Evolutionary conservation across 306 rosid species (phyloP).

Genomic region (Purshia tridentata): DNA sequence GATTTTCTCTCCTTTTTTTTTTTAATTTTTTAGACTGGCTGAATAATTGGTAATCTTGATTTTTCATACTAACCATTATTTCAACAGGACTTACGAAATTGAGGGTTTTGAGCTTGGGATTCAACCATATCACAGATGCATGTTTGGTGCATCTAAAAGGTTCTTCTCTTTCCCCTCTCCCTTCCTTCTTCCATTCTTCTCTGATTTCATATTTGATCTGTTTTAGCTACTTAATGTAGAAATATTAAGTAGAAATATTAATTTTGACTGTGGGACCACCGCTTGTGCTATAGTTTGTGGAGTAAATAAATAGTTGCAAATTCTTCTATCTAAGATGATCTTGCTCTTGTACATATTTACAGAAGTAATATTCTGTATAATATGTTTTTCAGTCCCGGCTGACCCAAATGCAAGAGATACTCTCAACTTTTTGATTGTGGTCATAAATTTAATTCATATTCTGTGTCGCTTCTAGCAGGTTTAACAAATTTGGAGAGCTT

Average conservation of each 20-base stretch:
- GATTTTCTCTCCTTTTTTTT: neutral
- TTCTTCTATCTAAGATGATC: neutral
- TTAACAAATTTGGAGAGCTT: conserved; percentile 62
- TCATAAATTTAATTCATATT: neutral
- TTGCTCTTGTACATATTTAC: neutral
- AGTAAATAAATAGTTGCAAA: neutral
- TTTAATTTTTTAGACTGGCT: neutral
- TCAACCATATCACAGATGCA: conserved; percentile 50
- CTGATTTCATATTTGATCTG: too few species aligned
- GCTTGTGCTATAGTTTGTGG: neutral
- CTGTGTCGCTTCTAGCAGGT: conserved; percentile 36
- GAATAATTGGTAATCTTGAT: neutral
- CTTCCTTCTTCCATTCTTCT: neutral
- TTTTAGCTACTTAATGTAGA: too few species aligned
- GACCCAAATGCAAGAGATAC: neutral
- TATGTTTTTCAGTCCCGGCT: neutral
- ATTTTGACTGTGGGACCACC: neutral
- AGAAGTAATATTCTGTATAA: neutral
- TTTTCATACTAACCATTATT: conserved; percentile 3
- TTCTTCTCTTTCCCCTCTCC: conserved; percentile 27
- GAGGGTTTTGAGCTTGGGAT: conserved; percentile 63
- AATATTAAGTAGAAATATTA: neutral
- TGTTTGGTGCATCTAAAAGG: conserved; percentile 66
- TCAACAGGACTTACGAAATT: conserved; percentile 55
- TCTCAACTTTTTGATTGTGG: neutral